These are phyloP conservation scores for Lactarius vividus DNA, from an alignment of 768 basidiomycete species.

Conservation along the genomic window DNA sequence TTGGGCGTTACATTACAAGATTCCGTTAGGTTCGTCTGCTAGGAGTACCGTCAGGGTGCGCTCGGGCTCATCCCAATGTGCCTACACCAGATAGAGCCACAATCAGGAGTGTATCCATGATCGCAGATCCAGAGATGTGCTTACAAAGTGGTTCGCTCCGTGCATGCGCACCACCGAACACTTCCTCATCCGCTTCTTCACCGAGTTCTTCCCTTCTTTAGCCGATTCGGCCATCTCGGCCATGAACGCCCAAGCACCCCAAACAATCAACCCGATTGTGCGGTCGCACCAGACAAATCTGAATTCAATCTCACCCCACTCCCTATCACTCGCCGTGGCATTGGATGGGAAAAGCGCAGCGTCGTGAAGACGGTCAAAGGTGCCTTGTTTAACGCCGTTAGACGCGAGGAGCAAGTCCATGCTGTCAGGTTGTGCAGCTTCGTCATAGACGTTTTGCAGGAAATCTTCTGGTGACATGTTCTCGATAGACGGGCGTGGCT, in stretches of 20 bases:
- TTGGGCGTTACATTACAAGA: no score
- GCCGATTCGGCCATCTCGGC: neutral
- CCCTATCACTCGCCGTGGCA: neutral
- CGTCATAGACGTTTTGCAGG: neutral
- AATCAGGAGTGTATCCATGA: neutral
- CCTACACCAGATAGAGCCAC: neutral
- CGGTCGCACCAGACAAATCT: constrained; percentile 6
- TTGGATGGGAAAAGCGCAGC: neutral
- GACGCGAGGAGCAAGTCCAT: neutral
- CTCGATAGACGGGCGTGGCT: neutral
- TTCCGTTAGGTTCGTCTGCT: neutral
- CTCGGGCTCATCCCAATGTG: constrained; percentile 1
- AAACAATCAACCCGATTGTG: neutral
- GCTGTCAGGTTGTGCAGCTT: neutral
- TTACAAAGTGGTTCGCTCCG: neutral
- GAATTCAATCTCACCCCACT: neutral
- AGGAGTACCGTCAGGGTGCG: neutral
- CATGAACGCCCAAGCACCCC: neutral
- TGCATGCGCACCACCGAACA: neutral
- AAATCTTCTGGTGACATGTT: neutral
- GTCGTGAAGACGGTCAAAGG: neutral
- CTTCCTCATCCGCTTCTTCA: neutral
- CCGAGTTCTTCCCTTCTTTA: neutral
- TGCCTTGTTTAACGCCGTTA: neutral
- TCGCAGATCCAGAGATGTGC: neutral